Conservation (phyloP, 208 protist genomes). For the Baffinella frigidus region DNA sequence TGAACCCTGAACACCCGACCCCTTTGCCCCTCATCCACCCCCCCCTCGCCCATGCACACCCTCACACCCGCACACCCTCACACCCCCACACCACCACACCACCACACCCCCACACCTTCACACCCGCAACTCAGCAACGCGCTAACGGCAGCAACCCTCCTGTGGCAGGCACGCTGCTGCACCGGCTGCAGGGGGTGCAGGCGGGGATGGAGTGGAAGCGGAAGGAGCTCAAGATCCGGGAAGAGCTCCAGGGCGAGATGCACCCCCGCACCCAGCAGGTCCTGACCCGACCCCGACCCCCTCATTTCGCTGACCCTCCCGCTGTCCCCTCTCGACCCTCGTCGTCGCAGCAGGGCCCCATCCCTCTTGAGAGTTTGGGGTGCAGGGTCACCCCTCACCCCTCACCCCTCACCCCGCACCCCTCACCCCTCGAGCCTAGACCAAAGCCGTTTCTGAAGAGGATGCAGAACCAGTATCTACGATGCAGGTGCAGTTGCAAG, state of each 20-base stretch:
- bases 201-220: slow-evolving; percentile 35
- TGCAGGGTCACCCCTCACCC: background rate
- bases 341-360: background rate
- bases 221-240: slow-evolving; percentile 49
- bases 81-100: too few relatives aligned
- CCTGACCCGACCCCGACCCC: background rate
- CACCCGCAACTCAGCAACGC: background rate
- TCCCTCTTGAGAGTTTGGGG: background rate
- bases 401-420: too few relatives aligned
- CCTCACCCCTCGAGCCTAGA: too few relatives aligned
- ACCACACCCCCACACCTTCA: too few relatives aligned
- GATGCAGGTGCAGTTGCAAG: too few relatives aligned
- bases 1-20: background rate
- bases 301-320: background rate
- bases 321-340: background rate
- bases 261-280: slow-evolving; percentile 41
- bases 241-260: slow-evolving; percentile 48
- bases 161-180: background rate
- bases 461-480: too few relatives aligned
- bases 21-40: background rate
- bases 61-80: too few relatives aligned
- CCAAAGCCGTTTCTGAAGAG: too few relatives aligned
- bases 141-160: too few relatives aligned
- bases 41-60: background rate
- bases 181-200: slow-evolving; percentile 15